Evolutionary conservation across 495 filamentous ascomycete species (phyloP).

Genomic region (Acidomyces sp.): DNA sequence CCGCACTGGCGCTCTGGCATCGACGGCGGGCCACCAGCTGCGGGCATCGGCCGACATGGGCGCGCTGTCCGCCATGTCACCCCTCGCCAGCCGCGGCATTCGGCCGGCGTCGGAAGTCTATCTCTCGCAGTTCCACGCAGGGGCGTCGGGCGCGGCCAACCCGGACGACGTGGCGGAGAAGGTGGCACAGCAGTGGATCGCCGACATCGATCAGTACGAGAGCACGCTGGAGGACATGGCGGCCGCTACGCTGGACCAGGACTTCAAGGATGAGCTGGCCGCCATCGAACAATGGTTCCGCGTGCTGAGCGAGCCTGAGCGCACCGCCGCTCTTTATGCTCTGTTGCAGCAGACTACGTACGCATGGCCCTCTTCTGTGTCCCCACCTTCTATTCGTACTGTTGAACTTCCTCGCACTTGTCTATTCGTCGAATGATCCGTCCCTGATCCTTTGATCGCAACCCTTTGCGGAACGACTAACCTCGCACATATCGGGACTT

Average conservation of each 20-base stretch:
- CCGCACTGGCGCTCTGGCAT: conserved; percentile 54
- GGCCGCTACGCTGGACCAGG: conserved; percentile 90
- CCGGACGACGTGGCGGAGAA: conserved; percentile 81
- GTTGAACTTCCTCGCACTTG: too few species aligned
- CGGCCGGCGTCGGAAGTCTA: conserved; percentile 89
- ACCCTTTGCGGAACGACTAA: too few species aligned
- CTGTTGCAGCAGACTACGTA: conserved; percentile 92
- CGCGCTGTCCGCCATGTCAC: conserved; percentile 54
- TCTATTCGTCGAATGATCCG: too few species aligned
- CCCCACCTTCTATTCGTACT: too few species aligned
- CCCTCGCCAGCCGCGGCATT: conserved; percentile 64
- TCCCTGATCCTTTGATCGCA: too few species aligned
- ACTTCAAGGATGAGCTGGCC: conserved; percentile 97
- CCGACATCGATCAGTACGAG: conserved; percentile 97
- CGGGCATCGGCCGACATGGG: conserved; percentile 97
- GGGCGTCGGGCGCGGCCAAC: conserved; percentile 49
- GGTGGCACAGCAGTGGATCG: conserved; percentile 94
- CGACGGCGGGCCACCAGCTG: conserved; percentile 74
- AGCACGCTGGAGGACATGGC: conserved; percentile 97
- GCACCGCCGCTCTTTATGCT: conserved; percentile 89
- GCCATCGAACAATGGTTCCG: conserved; percentile 99
- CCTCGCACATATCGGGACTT: too few species aligned
- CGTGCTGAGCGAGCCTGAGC: conserved; percentile 88
- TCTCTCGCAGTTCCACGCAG: conserved; percentile 57
- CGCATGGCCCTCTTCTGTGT: too few species aligned